Percentiles rank a stretch among this genome's conserved stretches.
These are phyloP conservation scores for Saccharomycopsis fermentans DNA, from an alignment of 805 yeast genomes.

Conservation along the genomic window DNA sequence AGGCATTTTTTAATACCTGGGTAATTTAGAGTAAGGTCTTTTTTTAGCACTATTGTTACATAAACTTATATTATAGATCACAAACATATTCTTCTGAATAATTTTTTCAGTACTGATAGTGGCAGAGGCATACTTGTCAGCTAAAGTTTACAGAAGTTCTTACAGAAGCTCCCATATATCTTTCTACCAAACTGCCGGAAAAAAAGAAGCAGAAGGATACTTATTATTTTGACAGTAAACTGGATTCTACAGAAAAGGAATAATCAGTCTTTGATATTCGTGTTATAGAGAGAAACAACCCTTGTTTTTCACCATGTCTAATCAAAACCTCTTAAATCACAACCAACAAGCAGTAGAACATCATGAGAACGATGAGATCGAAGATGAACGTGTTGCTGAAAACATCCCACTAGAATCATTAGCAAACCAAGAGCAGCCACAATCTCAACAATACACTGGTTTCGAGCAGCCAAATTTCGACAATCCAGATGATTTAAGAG, in stretches of 20 bases:
- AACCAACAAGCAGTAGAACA: background rate
- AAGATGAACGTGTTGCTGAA: background rate
- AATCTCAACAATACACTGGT: slow-evolving; percentile 2
- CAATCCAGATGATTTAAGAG: slow-evolving; percentile 16
- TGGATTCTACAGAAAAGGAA: too few species aligned
- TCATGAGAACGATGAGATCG: background rate
- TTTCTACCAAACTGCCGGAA: background rate
- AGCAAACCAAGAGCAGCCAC: background rate
- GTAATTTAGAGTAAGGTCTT: too few species aligned
- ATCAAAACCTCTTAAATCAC: background rate
- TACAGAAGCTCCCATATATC: too few species aligned
- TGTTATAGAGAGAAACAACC: background rate
- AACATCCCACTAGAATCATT: background rate
- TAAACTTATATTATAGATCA: too few species aligned
- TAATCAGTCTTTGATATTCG: too few species aligned
- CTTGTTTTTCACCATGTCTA: background rate
- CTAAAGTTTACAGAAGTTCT: too few species aligned
- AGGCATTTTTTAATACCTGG: too few species aligned
- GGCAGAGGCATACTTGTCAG: too few species aligned
- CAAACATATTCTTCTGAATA: too few species aligned
- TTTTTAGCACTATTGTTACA: too few species aligned
- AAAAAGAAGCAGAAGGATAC: too few species aligned
- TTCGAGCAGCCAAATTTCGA: slow-evolving; percentile 11
- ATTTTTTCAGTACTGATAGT: too few species aligned
- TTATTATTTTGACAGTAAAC: background rate